Conservation (phyloP, 768 basidiomycete genomes). For the Psilocybe sp. region DNA sequence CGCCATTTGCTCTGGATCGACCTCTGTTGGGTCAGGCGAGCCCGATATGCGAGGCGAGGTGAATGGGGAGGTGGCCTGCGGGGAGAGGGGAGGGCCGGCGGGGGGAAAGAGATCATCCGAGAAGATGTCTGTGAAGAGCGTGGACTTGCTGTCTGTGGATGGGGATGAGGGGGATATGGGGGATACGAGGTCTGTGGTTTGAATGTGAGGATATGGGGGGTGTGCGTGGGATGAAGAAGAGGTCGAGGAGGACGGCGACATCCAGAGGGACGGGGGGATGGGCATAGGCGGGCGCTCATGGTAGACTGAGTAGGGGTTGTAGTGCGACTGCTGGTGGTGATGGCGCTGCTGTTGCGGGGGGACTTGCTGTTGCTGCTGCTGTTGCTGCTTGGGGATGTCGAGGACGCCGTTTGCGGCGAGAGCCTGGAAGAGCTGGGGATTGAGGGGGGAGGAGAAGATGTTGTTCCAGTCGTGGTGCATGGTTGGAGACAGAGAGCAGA, state of each 20-base stretch:
- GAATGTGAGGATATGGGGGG: constrained; percentile 39
- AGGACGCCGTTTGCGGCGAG: constrained; percentile 61
- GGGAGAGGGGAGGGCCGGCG: constrained; percentile 33
- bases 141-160: constrained; percentile 53
- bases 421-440: constrained; percentile 57
- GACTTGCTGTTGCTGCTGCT: constrained; percentile 13
- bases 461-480: constrained; percentile 47
- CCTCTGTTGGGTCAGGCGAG: constrained; percentile 45
- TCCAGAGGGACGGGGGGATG: constrained; percentile 79
- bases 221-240: constrained; percentile 40
- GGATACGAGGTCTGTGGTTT: constrained; percentile 35
- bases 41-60: constrained; percentile 66
- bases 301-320: not conserved
- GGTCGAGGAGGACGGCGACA: constrained; percentile 57
- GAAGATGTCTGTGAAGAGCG: constrained; percentile 68
- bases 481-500: constrained; percentile 8
- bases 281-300: constrained; percentile 24
- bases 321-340: constrained; percentile 15
- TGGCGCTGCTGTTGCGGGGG: constrained; percentile 15
- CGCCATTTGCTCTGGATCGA: constrained; percentile 63
- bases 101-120: constrained; percentile 61
- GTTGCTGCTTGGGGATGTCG: constrained; percentile 24
- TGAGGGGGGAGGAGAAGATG: constrained; percentile 60
- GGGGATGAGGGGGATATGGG: constrained; percentile 42
- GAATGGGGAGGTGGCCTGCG: constrained; percentile 49